Conservation (phyloP, 495 filamentous ascomycete genomes). For the Rusavskia elegans region DNA sequence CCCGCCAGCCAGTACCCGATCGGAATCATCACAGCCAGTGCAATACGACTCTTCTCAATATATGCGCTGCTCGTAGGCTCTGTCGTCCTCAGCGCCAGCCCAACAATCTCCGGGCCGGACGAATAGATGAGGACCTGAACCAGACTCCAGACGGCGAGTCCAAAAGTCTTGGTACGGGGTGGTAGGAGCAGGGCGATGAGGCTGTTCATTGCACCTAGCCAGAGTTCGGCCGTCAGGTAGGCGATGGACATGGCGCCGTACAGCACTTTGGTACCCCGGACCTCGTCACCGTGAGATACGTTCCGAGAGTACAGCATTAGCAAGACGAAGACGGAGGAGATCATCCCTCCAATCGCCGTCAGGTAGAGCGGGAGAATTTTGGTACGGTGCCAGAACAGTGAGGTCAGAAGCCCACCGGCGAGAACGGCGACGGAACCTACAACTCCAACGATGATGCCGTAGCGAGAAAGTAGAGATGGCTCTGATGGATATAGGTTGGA, state of each 20-base stretch:
- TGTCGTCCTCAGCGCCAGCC: constrained; percentile 11
- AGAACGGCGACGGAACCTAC: constrained; percentile 18
- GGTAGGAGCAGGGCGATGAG: constrained; percentile 15
- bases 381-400: constrained; percentile 8
- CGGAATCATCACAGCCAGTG: constrained; percentile 16
- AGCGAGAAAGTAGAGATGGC: constrained; percentile 9
- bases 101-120: constrained; percentile 16
- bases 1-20: constrained; percentile 17
- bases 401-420: constrained; percentile 15
- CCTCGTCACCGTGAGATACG: constrained; percentile 6
- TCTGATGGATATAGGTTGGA: constrained; percentile 11
- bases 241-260: constrained; percentile 18
- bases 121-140: constrained; percentile 18
- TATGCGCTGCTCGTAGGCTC: constrained; percentile 9
- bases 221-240: constrained; percentile 19
- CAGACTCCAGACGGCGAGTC: constrained; percentile 13
- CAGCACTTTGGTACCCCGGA: constrained; percentile 11
- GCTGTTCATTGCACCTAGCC: constrained; percentile 16
- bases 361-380: constrained; percentile 15
- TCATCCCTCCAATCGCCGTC: constrained; percentile 20
- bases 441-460: constrained; percentile 20
- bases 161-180: constrained; percentile 20
- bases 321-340: constrained; percentile 17
- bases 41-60: constrained; percentile 7
- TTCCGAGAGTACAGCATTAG: constrained; percentile 16